Conservation (phyloP, 805 yeast species). For the Myxozyma monticola region DNA sequence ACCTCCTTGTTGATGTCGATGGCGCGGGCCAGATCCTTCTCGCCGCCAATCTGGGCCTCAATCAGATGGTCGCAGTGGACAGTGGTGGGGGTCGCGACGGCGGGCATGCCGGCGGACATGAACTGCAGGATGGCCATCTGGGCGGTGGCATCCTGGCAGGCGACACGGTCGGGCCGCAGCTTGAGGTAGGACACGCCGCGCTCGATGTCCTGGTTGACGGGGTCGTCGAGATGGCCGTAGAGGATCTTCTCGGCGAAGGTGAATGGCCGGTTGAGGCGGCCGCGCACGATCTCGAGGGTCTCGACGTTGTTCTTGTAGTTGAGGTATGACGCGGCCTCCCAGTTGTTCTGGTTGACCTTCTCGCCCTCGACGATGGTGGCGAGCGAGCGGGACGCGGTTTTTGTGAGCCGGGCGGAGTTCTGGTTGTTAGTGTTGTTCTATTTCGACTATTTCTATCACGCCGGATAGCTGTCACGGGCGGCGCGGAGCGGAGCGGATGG, state of each 20-base stretch:
- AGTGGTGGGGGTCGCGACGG: conserved; percentile 89
- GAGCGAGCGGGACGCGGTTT: conserved; percentile 18
- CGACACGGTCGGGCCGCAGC: conserved; percentile 95
- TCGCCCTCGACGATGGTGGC: conserved; percentile 44
- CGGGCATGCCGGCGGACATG: conserved; percentile 91
- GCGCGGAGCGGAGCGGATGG: no score
- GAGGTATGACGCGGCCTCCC: conserved; percentile 65
- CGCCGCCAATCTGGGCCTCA: conserved; percentile 94
- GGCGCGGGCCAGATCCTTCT: conserved; percentile 75
- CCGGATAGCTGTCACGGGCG: not conserved
- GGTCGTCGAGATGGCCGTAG: conserved; percentile 87
- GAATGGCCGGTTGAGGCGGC: conserved; percentile 80
- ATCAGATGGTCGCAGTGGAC: conserved; percentile 98
- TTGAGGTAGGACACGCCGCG: conserved; percentile 91
- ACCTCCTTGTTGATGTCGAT: conserved; percentile 89
- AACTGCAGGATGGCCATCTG: conserved; percentile 98
- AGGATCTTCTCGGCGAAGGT: conserved; percentile 93
- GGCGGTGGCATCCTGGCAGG: conserved; percentile 99
- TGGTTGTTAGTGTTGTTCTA: not conserved
- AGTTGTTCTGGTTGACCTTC: conserved; percentile 70
- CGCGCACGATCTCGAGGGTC: conserved; percentile 80
- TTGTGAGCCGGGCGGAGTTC: conserved; percentile 16
- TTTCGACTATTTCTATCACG: not conserved
- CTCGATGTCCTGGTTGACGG: conserved; percentile 57
- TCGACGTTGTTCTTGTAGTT: conserved; percentile 82